Percentiles rank a stretch among this genome's conserved stretches.
phyloP scores from a whole-genome alignment of 768 basidiomycete genomes.

The Collybia nuda region DNA sequence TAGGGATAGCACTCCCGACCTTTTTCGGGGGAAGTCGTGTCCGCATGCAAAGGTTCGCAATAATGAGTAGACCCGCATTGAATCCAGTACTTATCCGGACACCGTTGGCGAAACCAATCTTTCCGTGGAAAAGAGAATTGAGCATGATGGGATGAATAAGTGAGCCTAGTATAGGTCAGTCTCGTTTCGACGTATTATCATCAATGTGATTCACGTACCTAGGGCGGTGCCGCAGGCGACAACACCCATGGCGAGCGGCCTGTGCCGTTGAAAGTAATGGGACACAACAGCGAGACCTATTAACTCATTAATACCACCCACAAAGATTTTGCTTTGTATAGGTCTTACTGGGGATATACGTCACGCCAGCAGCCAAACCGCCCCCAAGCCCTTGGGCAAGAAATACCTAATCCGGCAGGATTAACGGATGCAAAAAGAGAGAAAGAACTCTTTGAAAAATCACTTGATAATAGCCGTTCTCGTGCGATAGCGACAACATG shows the following conservation, averaged over 20 bases:
- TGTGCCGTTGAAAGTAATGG: conserved; percentile 43
- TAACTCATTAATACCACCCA: too few species aligned
- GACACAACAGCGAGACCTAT: conserved; percentile 34
- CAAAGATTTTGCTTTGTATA: too few species aligned
- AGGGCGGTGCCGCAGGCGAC: conserved; percentile 35
- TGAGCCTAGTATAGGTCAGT: conserved; percentile 27
- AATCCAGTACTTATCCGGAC: conserved; percentile 34
- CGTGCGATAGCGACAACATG: conserved; percentile 31
- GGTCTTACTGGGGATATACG: conserved; percentile 38
- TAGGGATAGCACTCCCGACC: not conserved
- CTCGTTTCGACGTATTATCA: too few species aligned
- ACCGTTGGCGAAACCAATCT: conserved; percentile 31
- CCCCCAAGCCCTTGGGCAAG: conserved; percentile 41
- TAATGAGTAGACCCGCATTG: conserved; percentile 23
- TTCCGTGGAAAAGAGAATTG: conserved; percentile 31
- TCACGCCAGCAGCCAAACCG: conserved; percentile 41
- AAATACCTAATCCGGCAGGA: conserved; percentile 30
- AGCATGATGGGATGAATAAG: conserved; percentile 46
- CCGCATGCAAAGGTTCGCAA: conserved; percentile 28
- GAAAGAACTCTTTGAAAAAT: not conserved
- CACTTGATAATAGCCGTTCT: conserved; percentile 35
- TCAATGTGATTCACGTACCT: too few species aligned
- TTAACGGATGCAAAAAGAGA: not conserved
- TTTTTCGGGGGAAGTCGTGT: conserved; percentile 23
- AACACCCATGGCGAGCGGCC: conserved; percentile 46